These are phyloP conservation scores for Pistacia integerrima DNA, from an alignment of 345 rosid species.

Conservation along the genomic window DNA sequence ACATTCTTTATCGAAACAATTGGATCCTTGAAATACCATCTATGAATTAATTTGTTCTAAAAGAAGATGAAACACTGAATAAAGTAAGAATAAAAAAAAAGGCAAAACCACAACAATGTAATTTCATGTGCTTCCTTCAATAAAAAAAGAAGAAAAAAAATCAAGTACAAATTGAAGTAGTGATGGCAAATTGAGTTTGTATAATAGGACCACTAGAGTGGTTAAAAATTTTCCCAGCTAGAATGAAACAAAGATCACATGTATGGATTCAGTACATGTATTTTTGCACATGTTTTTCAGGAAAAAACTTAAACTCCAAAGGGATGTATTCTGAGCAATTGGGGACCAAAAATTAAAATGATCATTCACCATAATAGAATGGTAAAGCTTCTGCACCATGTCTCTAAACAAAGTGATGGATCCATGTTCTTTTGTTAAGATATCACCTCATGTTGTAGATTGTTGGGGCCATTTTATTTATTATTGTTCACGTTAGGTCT, in stretches of 20 bases:
- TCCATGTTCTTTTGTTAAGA: not conserved
- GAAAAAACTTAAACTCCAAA: not conserved
- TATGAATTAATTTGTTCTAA: not conserved
- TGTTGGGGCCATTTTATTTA: not conserved
- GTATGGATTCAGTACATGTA: not conserved
- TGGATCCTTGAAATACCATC: too few relatives aligned
- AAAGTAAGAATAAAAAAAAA: too few relatives aligned
- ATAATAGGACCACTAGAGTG: not conserved
- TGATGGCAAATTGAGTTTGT: not conserved
- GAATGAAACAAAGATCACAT: constrained; percentile 1
- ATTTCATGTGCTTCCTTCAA: not conserved
- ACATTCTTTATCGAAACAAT: too few relatives aligned
- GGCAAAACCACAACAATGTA: not conserved
- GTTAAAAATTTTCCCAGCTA: not conserved
- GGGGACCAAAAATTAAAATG: not conserved
- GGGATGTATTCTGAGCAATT: not conserved
- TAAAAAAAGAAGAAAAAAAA: not conserved
- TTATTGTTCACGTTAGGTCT: constrained; percentile 1
- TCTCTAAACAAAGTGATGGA: not conserved
- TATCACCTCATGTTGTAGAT: not conserved
- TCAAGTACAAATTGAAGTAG: not conserved
- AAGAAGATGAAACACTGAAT: not conserved
- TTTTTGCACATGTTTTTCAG: not conserved
- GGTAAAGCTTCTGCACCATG: not conserved
- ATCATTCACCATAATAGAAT: constrained; percentile 5